These are phyloP conservation scores for Didymella keratinophila DNA, from an alignment of 2,329 filamentous ascomycete genomes.

Conservation along the genomic window DNA sequence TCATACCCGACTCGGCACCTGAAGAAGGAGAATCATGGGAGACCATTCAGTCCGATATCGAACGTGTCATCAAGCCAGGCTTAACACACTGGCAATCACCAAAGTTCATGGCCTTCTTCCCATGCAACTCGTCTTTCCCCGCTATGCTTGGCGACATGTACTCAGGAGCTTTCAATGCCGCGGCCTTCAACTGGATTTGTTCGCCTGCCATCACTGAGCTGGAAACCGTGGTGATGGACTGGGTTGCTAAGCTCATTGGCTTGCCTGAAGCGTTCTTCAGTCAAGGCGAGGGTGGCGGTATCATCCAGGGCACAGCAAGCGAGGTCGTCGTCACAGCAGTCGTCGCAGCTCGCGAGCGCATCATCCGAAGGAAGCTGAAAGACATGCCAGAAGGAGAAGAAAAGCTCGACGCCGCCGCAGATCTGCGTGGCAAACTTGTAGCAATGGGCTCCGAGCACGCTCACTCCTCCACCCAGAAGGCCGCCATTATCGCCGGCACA, in stretches of 20 bases:
- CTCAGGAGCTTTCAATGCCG: conserved; percentile 84
- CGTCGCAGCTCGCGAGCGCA: conserved; percentile 79
- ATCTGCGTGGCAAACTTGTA: conserved; percentile 75
- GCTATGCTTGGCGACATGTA: conserved; percentile 93
- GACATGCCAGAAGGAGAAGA: conserved; percentile 46
- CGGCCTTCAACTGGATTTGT: conserved; percentile 97
- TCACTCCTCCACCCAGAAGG: conserved; percentile 88
- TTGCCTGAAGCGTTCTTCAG: conserved; percentile 79
- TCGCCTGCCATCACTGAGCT: conserved; percentile 91
- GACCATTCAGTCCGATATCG: conserved; percentile 82
- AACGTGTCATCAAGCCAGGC: conserved; percentile 86
- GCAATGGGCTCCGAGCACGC: conserved; percentile 80
- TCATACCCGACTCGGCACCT: conserved; percentile 74
- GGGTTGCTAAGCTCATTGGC: conserved; percentile 78
- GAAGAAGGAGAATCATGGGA: conserved; percentile 75
- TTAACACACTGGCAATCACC: conserved; percentile 93
- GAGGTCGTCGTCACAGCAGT: conserved; percentile 88
- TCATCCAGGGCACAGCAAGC: conserved; percentile 91
- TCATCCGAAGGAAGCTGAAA: conserved; percentile 58
- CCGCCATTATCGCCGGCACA: conserved; percentile 84
- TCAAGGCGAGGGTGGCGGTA: conserved; percentile 79
- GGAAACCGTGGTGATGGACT: conserved; percentile 92
- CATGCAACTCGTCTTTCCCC: conserved; percentile 81
- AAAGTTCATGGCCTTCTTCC: conserved; percentile 96
- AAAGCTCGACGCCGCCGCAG: conserved; percentile 66